Evolutionary conservation across 2,329 filamentous ascomycete genomes (phyloP), one percentile per base, ranked within the genome.

Genomic region (Diplodia scrobiculata): DNA sequence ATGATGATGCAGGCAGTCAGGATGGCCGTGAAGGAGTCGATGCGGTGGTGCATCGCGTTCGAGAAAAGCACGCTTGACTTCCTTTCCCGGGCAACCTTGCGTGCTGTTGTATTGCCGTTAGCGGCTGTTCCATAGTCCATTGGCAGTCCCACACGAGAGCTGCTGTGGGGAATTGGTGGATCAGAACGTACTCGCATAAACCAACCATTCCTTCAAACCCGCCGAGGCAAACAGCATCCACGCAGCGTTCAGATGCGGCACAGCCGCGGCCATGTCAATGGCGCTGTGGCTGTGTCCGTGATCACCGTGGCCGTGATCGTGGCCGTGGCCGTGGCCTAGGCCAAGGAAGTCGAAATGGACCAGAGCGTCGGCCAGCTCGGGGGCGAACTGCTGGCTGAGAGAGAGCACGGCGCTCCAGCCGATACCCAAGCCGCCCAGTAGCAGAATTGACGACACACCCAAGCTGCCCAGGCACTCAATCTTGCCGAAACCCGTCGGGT

Each of bases 51-150:
- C 70, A 98, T 85, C 67, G 95, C 94, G 75, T 99, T 99, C 67
- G 93, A 97, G 47, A 94, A 93, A 27, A 99, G 87, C 67, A 99
- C 92, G 6, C 93, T 96, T 13, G 94, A 98, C 76, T 97, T 96
- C 77, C 94, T 91, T 79, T 97, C 91, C 72, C 88, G 88, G 53
- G 95, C 95, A 68, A 99, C 87, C 81, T 97, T 98, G 89, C 98
- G 96, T 62, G 92, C 91, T 96, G 72, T 34, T 36, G 63, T 67
- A 25, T 45, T 10, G n/a, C 17, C 55, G 67, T 79, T 70, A 74
- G 72, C 68, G 17, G 65, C n/a, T 53, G 48, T 29, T 19, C 21
- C 48, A 14, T 7, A 36, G 54, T 29, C 21, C 4, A 45, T 45
- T 10, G 34, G 11, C 34, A 17, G 11, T 50, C 27, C 5, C 13